These are phyloP conservation scores for Rhododendron griersonianum DNA, from an alignment of 148 eudicot genomes.

Conservation along the genomic window DNA sequence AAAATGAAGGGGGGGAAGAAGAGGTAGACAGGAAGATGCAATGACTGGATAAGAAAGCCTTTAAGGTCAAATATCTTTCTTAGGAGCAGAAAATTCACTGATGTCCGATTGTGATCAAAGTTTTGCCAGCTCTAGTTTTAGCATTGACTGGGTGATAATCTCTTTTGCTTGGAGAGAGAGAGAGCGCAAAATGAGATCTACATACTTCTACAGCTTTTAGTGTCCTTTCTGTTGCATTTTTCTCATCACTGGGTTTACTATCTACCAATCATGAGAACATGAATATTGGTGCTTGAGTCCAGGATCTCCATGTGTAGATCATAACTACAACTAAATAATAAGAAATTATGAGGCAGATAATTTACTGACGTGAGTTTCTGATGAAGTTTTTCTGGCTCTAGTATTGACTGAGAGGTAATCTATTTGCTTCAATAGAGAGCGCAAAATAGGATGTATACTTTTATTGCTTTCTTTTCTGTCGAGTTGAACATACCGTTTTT, in stretches of 20 bases:
- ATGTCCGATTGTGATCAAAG: neutral
- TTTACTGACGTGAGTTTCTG: neutral
- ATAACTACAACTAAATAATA: neutral
- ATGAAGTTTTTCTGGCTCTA: neutral
- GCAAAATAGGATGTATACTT: neutral
- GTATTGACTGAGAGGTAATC: neutral
- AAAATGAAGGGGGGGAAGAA: neutral
- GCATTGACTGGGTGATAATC: neutral
- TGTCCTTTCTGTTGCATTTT: neutral
- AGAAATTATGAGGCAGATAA: neutral
- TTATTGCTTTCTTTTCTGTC: neutral
- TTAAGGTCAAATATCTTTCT: neutral
- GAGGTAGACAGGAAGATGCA: neutral
- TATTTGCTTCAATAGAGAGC: neutral
- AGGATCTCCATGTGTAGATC: neutral
- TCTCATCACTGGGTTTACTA: neutral
- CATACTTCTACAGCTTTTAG: neutral
- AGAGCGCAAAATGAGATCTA: neutral
- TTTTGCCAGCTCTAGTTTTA: neutral
- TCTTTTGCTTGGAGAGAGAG: neutral
- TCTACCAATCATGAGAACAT: neutral
- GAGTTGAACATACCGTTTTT: neutral
- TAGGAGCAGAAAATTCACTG: neutral
- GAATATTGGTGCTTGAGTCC: neutral
- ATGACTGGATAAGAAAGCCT: neutral